Base-by-base conservation (phyloP, 805 yeast genomes). In the Priceomyces medius region DNA sequence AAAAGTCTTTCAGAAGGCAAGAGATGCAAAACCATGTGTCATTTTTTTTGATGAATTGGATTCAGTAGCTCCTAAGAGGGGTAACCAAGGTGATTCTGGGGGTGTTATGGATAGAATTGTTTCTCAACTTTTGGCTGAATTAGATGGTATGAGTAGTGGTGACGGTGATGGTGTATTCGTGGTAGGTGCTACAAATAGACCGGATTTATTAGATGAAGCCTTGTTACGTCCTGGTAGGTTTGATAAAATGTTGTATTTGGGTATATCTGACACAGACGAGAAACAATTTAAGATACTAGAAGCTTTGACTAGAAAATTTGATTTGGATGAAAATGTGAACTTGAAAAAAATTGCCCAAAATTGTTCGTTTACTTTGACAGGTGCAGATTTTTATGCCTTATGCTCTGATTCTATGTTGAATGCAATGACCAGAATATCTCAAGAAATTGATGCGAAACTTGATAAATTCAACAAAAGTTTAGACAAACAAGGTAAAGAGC, bases 81-180 rank as follows among this genome's bases (percentile, higher is more conserved):
- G 99, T 20, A 90, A 91, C 59, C 97, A 93, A 58, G 98, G 99
- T 18, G 99, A 93, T 63, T 89, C 97, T 2, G 98, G 98, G 13
- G 99, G 98, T 51, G 98, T 93, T 2, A 93, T 93, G 99, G 99
- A 93, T 59, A 78, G 99, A 62, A 93, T 93, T 49, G 99, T 93
- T 0, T 90, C 97, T 0, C 99, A 93, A 61, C 68, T 93, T 29
- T 71, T 93, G 39, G 97, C 98, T 0, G 99, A 93, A 61, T 71
- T 93, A 33, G 99, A 93, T 59, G 98, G 98, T 19, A 91, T 91
- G 97, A 83, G 95, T 54, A 83, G 83, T 7, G 85, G 85, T 5
- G 81, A 76, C 44, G 63, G 56, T 14, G 71, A 64, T 34, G 98
- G 97, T 4, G 97, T 93, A 0, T 93, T 93, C 61, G 97, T 91